phyloP scores from a whole-genome alignment of 2,329 filamentous ascomycete species.

The Chaetothyriales sp. region DNA sequence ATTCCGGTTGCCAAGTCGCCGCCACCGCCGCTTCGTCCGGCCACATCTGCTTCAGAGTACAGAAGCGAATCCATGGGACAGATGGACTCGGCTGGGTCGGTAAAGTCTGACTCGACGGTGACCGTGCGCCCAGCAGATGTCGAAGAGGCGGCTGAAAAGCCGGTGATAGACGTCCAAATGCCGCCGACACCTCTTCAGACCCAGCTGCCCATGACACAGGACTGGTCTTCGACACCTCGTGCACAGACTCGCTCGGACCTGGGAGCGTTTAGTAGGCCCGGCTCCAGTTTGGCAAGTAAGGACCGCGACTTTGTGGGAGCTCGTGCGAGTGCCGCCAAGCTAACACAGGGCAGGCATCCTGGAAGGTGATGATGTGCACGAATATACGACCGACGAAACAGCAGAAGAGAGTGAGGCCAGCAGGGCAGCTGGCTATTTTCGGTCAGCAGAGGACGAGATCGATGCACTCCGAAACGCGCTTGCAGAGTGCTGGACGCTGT shows the following conservation, averaged over 20 bases:
- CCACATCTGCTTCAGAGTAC: not conserved
- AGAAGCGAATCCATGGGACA: not conserved
- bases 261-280: constrained; percentile 18
- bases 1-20: not conserved
- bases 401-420: constrained; percentile 15
- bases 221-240: constrained; percentile 17
- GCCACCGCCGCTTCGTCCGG: too few relatives aligned
- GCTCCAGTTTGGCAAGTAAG: constrained; percentile 22
- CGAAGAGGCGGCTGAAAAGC: constrained; percentile 4
- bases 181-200: constrained; percentile 16
- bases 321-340: not conserved
- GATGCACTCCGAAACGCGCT: constrained; percentile 60
- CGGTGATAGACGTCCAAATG: constrained; percentile 5
- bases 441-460: constrained; percentile 41
- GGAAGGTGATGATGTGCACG: constrained; percentile 18
- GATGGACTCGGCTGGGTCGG: not conserved
- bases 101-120: not conserved
- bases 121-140: not conserved
- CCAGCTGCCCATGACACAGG: constrained; percentile 11
- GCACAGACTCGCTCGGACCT: constrained; percentile 19
- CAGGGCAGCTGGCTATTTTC: constrained; percentile 18
- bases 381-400: constrained; percentile 16
- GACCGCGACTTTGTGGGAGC: constrained; percentile 40
- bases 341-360: constrained; percentile 19
- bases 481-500: constrained; percentile 83